Evolutionary conservation across 345 rosid genomes (phyloP).

Genomic region (Eucalyptus erythrocorys): DNA sequence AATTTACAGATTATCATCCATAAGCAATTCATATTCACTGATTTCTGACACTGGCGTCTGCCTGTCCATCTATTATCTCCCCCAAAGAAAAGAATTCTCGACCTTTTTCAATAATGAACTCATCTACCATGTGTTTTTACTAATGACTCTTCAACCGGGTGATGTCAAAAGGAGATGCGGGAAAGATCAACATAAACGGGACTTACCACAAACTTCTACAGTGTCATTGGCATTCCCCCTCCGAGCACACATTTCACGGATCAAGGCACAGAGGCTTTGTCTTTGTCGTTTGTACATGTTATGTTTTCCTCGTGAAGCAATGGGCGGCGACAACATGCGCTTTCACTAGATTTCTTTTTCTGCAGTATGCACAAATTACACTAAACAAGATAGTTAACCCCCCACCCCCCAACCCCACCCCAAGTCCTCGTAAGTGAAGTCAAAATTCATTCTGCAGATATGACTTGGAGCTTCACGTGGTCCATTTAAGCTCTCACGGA

Average conservation of each 20-base stretch:
- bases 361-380: background rate
- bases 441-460: slow-evolving; percentile 10
- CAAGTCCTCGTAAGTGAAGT: too few species aligned
- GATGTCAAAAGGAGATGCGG: slow-evolving; percentile 58
- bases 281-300: background rate
- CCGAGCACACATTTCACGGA: slow-evolving; percentile 53
- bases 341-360: background rate
- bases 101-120: background rate
- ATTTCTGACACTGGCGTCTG: background rate
- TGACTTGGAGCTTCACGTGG: slow-evolving; percentile 49
- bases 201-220: slow-evolving; percentile 29
- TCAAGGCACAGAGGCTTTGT: slow-evolving; percentile 14
- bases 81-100: background rate
- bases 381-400: background rate
- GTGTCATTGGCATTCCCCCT: slow-evolving; percentile 66
- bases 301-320: background rate
- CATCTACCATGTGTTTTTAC: background rate
- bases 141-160: slow-evolving; percentile 12
- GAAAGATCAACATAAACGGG: slow-evolving; percentile 32
- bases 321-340: background rate
- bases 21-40: background rate
- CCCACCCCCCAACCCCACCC: too few species aligned
- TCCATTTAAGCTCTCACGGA: slow-evolving; percentile 27
- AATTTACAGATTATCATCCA: background rate
- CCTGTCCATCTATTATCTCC: background rate